Evolutionary conservation across 1,284 basidiomycete species (phyloP).

Genomic region (Ceratobasidium sp.): DNA sequence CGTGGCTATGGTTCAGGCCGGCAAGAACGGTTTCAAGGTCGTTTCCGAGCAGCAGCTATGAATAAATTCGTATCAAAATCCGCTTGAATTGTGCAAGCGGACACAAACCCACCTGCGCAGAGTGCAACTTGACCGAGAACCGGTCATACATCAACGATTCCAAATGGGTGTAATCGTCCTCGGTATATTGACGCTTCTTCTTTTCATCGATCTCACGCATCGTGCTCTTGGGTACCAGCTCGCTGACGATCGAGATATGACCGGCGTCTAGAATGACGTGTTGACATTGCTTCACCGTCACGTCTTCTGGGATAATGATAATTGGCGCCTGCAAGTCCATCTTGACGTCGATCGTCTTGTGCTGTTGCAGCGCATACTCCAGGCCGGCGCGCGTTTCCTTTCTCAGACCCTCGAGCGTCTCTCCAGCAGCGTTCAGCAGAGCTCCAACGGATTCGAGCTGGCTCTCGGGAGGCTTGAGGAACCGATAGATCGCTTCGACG

Average conservation of each 20-base stretch:
- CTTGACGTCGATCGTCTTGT: constrained; percentile 95
- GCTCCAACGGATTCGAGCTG: constrained; percentile 96
- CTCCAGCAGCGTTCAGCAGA: constrained; percentile 85
- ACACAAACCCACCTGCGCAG: constrained; percentile 74
- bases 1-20: constrained; percentile 66
- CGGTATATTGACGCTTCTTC: constrained; percentile 83
- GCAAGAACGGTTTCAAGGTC: constrained; percentile 82
- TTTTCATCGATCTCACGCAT: constrained; percentile 85
- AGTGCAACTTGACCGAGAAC: constrained; percentile 82
- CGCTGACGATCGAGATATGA: constrained; percentile 92
- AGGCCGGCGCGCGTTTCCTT: constrained; percentile 95
- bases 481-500: constrained; percentile 89
- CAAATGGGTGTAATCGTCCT: constrained; percentile 86
- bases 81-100: constrained; percentile 30
- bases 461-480: constrained; percentile 94
- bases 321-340: constrained; percentile 98
- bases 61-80: constrained; percentile 10
- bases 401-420: constrained; percentile 92
- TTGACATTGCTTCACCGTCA: constrained; percentile 78
- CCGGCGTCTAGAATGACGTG: constrained; percentile 96
- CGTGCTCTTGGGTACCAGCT: constrained; percentile 84
- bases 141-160: constrained; percentile 98
- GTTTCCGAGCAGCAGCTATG: constrained; percentile 87
- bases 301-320: constrained; percentile 94
- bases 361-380: constrained; percentile 89